phyloP scores from a whole-genome alignment of 2,329 filamentous ascomycete genomes.

The Fusarium piperis region DNA sequence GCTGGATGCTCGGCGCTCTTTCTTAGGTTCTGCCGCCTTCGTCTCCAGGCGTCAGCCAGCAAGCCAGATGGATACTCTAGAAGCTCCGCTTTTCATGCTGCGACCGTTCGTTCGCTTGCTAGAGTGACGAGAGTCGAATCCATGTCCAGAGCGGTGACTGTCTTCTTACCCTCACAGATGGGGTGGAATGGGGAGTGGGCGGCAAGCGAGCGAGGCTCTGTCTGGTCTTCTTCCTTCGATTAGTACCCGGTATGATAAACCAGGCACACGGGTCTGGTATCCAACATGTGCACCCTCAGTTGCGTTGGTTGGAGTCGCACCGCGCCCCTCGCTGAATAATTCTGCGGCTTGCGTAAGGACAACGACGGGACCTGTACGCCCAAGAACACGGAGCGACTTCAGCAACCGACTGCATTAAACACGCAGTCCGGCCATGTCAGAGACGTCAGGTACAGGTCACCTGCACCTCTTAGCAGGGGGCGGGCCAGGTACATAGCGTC shows the following conservation, averaged over 20 bases:
- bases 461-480: conserved; percentile 47
- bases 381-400: not conserved
- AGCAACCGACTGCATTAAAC: conserved; percentile 6
- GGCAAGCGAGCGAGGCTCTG: conserved; percentile 5
- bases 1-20: conserved; percentile 16
- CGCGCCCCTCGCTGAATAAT: conserved; percentile 30
- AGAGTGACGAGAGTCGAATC: not conserved
- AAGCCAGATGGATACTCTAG: conserved; percentile 1
- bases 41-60: conserved; percentile 15
- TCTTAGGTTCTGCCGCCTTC: conserved; percentile 11
- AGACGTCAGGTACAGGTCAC: conserved; percentile 52
- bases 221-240: not conserved
- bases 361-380: not conserved
- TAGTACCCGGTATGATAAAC: conserved; percentile 11
- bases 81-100: conserved; percentile 31
- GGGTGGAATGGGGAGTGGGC: conserved; percentile 15
- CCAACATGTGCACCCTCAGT: conserved; percentile 16
- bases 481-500: conserved; percentile 48
- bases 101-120: conserved; percentile 12
- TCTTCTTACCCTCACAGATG: not conserved
- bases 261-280: conserved; percentile 23
- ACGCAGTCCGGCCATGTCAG: conserved; percentile 25
- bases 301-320: conserved; percentile 21
- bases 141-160: conserved; percentile 27
- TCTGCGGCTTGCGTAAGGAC: conserved; percentile 5